Evolutionary conservation across 2,329 filamentous ascomycete species (phyloP).

Genomic region (Colletotrichum brevisporum): DNA sequence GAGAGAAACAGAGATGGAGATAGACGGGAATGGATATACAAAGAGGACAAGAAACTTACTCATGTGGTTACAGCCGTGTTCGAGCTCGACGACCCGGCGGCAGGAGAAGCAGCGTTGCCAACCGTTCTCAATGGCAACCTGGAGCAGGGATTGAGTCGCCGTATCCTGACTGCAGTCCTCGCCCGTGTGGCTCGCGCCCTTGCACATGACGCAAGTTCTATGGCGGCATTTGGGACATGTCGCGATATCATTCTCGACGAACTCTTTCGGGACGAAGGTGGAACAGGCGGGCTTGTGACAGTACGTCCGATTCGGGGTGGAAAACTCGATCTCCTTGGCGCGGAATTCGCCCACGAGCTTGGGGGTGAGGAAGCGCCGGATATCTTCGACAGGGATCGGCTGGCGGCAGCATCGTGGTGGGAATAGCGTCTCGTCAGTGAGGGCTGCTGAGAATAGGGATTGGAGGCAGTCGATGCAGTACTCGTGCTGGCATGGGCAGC

Average conservation of each 20-base stretch:
- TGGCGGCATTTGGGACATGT: constrained; percentile 58
- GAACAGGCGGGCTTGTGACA: constrained; percentile 62
- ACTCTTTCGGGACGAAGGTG: constrained; percentile 56
- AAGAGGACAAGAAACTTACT: constrained; percentile 56
- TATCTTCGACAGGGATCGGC: constrained; percentile 53
- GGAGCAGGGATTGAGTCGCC: neutral
- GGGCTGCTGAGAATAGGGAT: constrained; percentile 58
- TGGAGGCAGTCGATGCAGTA: constrained; percentile 67
- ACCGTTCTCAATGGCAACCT: neutral
- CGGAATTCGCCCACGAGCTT: constrained; percentile 53
- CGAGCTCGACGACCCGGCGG: constrained; percentile 1
- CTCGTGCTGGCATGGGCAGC: constrained; percentile 57
- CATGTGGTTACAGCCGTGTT: constrained; percentile 50
- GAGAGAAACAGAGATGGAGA: neutral
- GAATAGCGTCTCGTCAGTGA: constrained; percentile 66
- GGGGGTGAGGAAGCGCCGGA: neutral
- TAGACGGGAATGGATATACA: too few species aligned
- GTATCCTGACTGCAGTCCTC: neutral
- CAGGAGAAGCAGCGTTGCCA: constrained; percentile 4
- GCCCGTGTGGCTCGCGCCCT: neutral
- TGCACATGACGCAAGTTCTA: constrained; percentile 57
- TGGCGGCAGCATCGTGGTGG: constrained; percentile 68
- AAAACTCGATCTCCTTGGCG: constrained; percentile 63
- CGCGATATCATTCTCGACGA: constrained; percentile 52
- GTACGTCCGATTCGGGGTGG: constrained; percentile 64